Evolutionary conservation across 371 early-diverging fungal species (phyloP).

Genomic region (Circinella minor): DNA sequence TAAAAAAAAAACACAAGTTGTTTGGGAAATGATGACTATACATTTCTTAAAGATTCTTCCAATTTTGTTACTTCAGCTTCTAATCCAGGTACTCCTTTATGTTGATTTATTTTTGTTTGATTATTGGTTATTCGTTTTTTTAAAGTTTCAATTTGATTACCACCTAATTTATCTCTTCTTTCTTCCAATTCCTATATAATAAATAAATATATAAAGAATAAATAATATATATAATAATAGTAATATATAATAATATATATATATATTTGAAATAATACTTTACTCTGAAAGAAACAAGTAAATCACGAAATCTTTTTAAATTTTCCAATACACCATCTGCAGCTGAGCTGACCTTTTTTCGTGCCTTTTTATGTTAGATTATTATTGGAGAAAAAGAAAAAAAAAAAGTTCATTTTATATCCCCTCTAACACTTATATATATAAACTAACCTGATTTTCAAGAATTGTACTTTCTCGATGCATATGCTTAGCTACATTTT

Average conservation of each 20-base stretch:
- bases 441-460: constrained; percentile 56
- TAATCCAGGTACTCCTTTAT: constrained; percentile 50
- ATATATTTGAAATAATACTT: constrained; percentile 9
- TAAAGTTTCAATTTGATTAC: constrained; percentile 42
- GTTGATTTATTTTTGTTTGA: constrained; percentile 43
- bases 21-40: constrained; percentile 18
- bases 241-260: too few species aligned
- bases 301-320: constrained; percentile 72
- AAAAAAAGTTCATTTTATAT: too few species aligned
- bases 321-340: constrained; percentile 66
- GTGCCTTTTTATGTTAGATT: neutral
- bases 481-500: constrained; percentile 64
- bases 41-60: constrained; percentile 39
- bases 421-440: neutral
- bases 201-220: constrained; percentile 30
- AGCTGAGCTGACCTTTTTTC: constrained; percentile 27
- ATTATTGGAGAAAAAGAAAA: neutral
- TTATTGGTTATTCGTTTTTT: constrained; percentile 38
- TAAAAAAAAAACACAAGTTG: too few species aligned
- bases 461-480: constrained; percentile 54
- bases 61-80: constrained; percentile 46
- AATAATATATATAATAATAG: neutral
- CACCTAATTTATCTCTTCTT: constrained; percentile 34
- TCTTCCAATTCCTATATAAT: constrained; percentile 35
- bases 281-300: constrained; percentile 69